Evolutionary conservation across 2,329 filamentous ascomycete species (phyloP), one percentile per base, ranked within the genome.

Genomic region (Pyrenophora tritici-repentis): DNA sequence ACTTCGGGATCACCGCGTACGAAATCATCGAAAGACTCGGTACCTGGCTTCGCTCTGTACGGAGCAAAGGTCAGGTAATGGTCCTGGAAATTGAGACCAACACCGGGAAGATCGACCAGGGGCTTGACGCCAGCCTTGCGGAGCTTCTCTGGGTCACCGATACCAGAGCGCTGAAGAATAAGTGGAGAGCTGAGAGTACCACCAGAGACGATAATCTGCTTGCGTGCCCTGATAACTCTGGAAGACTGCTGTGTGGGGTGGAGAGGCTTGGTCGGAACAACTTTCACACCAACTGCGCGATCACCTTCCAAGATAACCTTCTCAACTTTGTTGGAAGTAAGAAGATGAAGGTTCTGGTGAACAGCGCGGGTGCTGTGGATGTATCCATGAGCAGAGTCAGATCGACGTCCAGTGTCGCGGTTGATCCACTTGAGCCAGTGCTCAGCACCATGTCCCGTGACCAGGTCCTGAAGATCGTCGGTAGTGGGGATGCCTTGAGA

Each of bases 361-460:
- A 86, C 81, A 2, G 87, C 80, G 42, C 89, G 83, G 4, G 89
- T 92, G 45, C 86, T 85, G 73, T 93, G 89, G 53, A 93, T 79
- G 61, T 92, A 92, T 2, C 85, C 88, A 64, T 91, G 88, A 6
- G 89, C 89, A 46, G 86, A 87, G 73, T 92, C 89, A 53, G 85
- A 88, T 50, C 89, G 86, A 42, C 89, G 84, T 37, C 88, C 88
- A 65, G 82, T 84, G 72, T 84, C 71, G 13, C 70, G 82, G 66
- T 92, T 91, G 73, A 92, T 91, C 89, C 89, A 92, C 74, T 92
- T 91, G 48, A 92, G 76, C 89, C 89, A 92, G 59, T 91, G 88
- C 74, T 91, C 88, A 38, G 88, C 89, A 56, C 89, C 89, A 38
- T 82, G 79, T 70, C 76, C 86, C 1, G 86, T 89, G 22, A 75